Base-by-base conservation (phyloP, 192 early-diverging fungal genomes). In the Podila minutissima region DNA sequence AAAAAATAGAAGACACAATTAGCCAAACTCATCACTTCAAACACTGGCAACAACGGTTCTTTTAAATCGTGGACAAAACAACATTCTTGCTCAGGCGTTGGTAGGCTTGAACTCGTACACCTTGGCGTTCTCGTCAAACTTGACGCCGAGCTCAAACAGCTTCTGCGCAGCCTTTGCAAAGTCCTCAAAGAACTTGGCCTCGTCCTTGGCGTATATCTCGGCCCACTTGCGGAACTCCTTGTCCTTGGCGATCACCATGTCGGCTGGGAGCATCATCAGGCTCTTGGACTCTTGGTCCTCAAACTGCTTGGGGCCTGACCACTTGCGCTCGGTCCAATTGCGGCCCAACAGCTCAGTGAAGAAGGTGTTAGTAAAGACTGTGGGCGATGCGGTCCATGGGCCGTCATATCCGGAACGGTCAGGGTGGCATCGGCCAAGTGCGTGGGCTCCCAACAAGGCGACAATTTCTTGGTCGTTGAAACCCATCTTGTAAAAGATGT, bases 311-410 rank as follows among this genome's bases (percentile, higher is more conserved):
- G 94, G 93, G 15, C 96, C 96, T 57, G 86, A 79, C 91, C 93
- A 94, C 85, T 87, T 84, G 82, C 90, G 92, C 75, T 91, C 89
- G 17, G 91, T 85, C 96, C 97, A 98, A 57, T 91, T 88, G 73
- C 93, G 91, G 28, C 86, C 77, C 41, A 94, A 83, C 20, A 98
- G 88, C 72, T 90, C 90, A 50, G 89, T 96, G 86, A 81, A 98
- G 86, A 90, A 97, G 55, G 90, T 88, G 88, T 98, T 98, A 71
- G 94, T 93, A 85, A 98, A 96, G 49, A 88, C 82, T 4, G 92
- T 98, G 13, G 97, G 96, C 10, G 94, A 89, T 74, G 91, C 87
- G 61, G 93, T 95, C 97, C 97, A 99, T 20, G 96, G 94, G 9
- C 94, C 94, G 26, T 94, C 91, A 66, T 86, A 96, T 19, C 95